Conservation (phyloP, 306 rosid species). For the Trichosanthes cucumerina region DNA sequence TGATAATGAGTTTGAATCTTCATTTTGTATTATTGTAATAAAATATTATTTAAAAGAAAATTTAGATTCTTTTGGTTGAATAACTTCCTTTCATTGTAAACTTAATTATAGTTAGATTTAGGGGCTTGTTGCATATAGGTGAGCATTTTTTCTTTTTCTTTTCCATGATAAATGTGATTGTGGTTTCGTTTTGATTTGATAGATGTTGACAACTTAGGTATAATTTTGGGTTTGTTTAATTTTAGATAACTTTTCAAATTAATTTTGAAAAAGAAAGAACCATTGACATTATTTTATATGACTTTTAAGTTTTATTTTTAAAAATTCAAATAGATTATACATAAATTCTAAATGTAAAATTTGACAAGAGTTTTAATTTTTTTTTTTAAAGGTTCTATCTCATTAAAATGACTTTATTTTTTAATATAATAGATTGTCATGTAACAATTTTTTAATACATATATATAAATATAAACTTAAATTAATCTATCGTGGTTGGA, state of each 20-base stretch:
- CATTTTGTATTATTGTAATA: too few species aligned
- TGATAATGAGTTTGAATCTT: too few species aligned
- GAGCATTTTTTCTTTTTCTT: neutral
- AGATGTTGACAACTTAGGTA: neutral
- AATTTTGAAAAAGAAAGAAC: neutral
- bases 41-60: too few species aligned
- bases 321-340: neutral
- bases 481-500: too few species aligned
- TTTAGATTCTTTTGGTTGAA: too few species aligned
- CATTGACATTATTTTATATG: neutral
- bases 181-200: neutral
- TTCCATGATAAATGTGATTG: neutral
- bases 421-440: too few species aligned
- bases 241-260: neutral
- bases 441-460: too few species aligned
- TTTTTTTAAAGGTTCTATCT: neutral
- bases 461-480: too few species aligned
- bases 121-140: neutral
- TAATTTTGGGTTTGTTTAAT: neutral
- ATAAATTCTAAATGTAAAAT: neutral
- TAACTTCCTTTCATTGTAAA: too few species aligned
- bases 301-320: too few species aligned
- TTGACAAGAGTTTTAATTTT: neutral
- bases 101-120: too few species aligned
- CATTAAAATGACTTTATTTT: too few species aligned